Conservation (phyloP, 495 filamentous ascomycete species). For the Aspergillus saccharolyticus region DNA sequence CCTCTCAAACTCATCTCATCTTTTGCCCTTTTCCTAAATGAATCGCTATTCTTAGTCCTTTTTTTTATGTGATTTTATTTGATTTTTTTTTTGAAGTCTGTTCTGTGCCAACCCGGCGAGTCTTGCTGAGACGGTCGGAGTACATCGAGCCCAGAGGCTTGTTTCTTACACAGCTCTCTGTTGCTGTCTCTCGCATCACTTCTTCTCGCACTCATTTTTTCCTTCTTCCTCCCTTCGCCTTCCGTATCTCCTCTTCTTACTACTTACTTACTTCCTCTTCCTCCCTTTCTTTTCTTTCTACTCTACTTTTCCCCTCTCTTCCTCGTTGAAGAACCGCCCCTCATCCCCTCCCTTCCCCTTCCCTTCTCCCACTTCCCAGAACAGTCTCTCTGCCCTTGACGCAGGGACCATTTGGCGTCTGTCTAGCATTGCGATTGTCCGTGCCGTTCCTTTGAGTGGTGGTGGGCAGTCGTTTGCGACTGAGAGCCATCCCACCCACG, state of each 20-base stretch:
- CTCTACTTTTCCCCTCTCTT: slow-evolving; percentile 10
- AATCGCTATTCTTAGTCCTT: slow-evolving; percentile 13
- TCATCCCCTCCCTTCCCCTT: slow-evolving; percentile 17
- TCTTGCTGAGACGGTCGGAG: background rate
- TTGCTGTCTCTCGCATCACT: slow-evolving; percentile 20
- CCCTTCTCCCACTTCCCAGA: slow-evolving; percentile 18
- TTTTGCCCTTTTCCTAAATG: background rate
- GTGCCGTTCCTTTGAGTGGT: slow-evolving; percentile 20
- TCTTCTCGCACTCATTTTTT: slow-evolving; percentile 15
- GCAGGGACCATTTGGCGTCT: slow-evolving; percentile 13
- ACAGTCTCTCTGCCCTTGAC: slow-evolving; percentile 19
- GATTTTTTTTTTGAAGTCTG: background rate
- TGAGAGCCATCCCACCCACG: slow-evolving; percentile 15
- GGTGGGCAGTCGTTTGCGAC: slow-evolving; percentile 26
- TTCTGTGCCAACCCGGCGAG: background rate
- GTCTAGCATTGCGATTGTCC: slow-evolving; percentile 18
- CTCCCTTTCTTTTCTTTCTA: slow-evolving; percentile 14
- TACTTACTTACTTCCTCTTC: slow-evolving; percentile 9
- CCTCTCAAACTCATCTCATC: no score
- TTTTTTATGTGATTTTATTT: background rate
- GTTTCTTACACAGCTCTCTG: slow-evolving; percentile 5
- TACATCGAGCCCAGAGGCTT: background rate
- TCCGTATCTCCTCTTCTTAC: slow-evolving; percentile 10
- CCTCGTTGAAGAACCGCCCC: slow-evolving; percentile 13
- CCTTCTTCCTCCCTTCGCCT: slow-evolving; percentile 14